A percentile compares a stretch with the other conserved stretches of the same genome.
phyloP scores from a whole-genome alignment of 1,284 basidiomycete species.

The Ganoderma sp. region DNA sequence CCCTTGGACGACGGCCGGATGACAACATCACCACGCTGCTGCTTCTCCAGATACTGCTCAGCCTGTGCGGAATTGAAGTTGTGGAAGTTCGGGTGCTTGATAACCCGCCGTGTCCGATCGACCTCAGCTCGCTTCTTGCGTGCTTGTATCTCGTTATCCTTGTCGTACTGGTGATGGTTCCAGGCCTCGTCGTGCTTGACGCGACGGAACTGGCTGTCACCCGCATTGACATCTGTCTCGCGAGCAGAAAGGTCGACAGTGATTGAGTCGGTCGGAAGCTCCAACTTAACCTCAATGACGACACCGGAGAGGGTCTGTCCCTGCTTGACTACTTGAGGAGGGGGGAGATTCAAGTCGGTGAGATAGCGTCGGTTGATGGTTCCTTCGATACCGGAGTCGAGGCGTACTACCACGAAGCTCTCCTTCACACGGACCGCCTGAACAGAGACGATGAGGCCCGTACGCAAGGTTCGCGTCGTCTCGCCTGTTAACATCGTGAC shows the following conservation, averaged over 20 bases:
- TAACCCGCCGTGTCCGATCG: constrained; percentile 80
- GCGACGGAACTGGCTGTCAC: constrained; percentile 69
- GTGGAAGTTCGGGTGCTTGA: constrained; percentile 99
- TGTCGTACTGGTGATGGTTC: constrained; percentile 69
- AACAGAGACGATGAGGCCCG: constrained; percentile 87
- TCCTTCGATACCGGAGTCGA: constrained; percentile 95
- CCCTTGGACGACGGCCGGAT: constrained; percentile 97
- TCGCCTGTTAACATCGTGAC: constrained; percentile 97
- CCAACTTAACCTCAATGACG: constrained; percentile 75
- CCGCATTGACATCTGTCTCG: constrained; percentile 68
- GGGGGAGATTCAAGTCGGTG: constrained; percentile 53
- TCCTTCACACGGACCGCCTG: constrained; percentile 67
- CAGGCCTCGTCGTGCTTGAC: constrained; percentile 71
- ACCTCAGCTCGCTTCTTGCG: constrained; percentile 86
- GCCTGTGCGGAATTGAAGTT: constrained; percentile 93
- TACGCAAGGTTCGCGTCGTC: constrained; percentile 78
- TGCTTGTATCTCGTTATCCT: constrained; percentile 78
- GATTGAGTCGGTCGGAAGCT: constrained; percentile 69
- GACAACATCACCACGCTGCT: constrained; percentile 94
- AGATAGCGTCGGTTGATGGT: constrained; percentile 75
- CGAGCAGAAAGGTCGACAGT: constrained; percentile 82
- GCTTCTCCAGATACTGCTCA: constrained; percentile 87
- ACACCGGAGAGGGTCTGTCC: constrained; percentile 85
- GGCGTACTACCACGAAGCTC: constrained; percentile 64
- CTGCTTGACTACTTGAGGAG: constrained; percentile 62